Conservation (phyloP, 2,329 filamentous ascomycete species). For the Bipolaris sorokiniana region DNA sequence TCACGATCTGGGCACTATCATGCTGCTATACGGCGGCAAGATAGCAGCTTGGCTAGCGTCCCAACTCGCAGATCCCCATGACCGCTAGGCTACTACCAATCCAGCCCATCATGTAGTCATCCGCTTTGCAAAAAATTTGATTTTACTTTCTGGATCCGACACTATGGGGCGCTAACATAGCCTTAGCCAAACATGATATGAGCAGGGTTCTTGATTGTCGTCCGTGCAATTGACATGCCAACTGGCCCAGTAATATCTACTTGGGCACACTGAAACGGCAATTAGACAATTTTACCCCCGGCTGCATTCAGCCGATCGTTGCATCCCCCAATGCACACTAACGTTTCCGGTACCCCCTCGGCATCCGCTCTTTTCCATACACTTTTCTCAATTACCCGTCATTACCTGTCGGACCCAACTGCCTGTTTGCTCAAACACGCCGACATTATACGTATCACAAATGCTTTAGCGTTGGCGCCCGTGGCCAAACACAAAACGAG, state of each 20-base stretch:
- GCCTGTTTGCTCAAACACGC: too few species aligned
- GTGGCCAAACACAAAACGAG: too few species aligned
- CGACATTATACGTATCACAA: too few species aligned
- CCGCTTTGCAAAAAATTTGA: slow-evolving; percentile 1
- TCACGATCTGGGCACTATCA: neutral
- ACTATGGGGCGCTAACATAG: slow-evolving; percentile 12
- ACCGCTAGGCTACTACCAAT: neutral
- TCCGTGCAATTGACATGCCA: slow-evolving; percentile 5
- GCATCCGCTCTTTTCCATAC: too few species aligned
- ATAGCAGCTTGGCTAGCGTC: neutral
- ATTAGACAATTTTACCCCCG: neutral
- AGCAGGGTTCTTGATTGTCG: slow-evolving; percentile 14
- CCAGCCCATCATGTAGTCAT: neutral
- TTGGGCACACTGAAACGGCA: neutral
- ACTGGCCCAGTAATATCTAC: neutral
- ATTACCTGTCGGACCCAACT: too few species aligned
- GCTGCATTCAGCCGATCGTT: slow-evolving; percentile 1
- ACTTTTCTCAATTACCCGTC: too few species aligned
- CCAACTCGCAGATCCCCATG: neutral
- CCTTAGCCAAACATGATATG: slow-evolving; percentile 16
- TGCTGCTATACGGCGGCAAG: neutral
- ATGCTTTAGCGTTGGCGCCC: too few species aligned
- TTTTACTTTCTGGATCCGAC: slow-evolving; percentile 19
- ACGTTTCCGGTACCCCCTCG: too few species aligned
- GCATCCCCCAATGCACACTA: neutral